Percentiles rank a stretch among this genome's conserved stretches.
Evolutionary conservation across 1,139 yeast species (phyloP).

Genomic region (Taphrina deformans): DNA sequence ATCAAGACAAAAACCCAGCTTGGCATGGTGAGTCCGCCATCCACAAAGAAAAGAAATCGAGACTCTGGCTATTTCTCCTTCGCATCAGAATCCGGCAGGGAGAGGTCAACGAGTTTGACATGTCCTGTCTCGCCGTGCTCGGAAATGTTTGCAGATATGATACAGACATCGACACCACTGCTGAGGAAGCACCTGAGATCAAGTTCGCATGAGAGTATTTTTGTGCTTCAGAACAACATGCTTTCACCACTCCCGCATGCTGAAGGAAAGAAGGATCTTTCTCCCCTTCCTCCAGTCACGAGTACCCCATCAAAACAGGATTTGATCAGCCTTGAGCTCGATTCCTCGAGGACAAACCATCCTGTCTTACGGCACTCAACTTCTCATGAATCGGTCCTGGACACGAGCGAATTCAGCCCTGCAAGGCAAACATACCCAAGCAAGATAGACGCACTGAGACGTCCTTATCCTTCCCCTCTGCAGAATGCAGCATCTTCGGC

Average conservation of each 20-base stretch:
- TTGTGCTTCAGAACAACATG: neutral
- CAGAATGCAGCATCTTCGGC: constrained; percentile 10
- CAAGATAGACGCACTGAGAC: neutral
- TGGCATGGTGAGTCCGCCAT: constrained; percentile 16
- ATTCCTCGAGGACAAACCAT: neutral
- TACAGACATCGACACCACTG: neutral
- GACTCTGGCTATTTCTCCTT: constrained; percentile 31
- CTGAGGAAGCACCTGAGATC: neutral
- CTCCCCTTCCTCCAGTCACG: neutral
- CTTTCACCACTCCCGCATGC: neutral
- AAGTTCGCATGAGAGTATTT: constrained; percentile 13
- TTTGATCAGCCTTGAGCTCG: neutral
- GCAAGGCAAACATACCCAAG: neutral
- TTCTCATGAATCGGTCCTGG: constrained; percentile 20
- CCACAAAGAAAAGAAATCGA: neutral
- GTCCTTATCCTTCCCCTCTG: constrained; percentile 23
- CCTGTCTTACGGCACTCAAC: constrained; percentile 1
- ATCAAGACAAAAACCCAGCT: neutral
- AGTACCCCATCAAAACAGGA: neutral
- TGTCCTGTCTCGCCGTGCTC: constrained; percentile 15
- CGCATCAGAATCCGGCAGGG: constrained; percentile 7
- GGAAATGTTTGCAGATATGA: neutral
- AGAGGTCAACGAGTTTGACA: constrained; percentile 6
- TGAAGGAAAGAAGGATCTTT: neutral
- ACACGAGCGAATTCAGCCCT: neutral